Evolutionary conservation across 2,329 filamentous ascomycete genomes (phyloP).

Genomic region (Cercospora sp.): DNA sequence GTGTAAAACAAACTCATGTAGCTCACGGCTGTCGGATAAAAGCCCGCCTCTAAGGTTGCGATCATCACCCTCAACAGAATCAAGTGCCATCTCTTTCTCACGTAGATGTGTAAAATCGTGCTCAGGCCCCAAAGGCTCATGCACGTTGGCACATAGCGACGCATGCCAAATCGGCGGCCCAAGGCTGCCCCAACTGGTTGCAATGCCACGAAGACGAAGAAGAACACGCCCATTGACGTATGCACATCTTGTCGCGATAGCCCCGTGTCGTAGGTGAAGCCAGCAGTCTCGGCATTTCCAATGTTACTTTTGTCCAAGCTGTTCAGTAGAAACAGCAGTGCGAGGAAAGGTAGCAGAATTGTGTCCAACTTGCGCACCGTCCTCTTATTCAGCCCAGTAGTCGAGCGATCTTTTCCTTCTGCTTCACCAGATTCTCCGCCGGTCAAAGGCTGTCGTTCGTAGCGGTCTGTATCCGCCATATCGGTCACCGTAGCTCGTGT

Average conservation of each 20-base stretch:
- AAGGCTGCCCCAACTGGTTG: slow-evolving; percentile 60
- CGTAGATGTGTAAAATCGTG: slow-evolving; percentile 51
- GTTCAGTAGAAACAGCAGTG: slow-evolving; percentile 55
- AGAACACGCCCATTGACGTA: slow-evolving; percentile 58
- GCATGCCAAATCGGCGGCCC: slow-evolving; percentile 57
- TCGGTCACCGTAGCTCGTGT: background rate
- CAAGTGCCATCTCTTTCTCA: slow-evolving; percentile 50
- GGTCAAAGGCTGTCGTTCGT: slow-evolving; percentile 11
- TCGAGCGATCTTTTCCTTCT: background rate
- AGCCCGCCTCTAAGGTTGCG: slow-evolving; percentile 55
- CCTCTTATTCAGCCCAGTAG: slow-evolving; percentile 32
- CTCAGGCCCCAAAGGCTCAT: slow-evolving; percentile 57
- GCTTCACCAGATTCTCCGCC: background rate
- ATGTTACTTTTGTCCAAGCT: slow-evolving; percentile 56
- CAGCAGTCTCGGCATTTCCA: slow-evolving; percentile 58
- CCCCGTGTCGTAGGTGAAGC: slow-evolving; percentile 60
- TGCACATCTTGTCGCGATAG: slow-evolving; percentile 56
- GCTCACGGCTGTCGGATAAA: slow-evolving; percentile 60
- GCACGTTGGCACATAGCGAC: slow-evolving; percentile 57
- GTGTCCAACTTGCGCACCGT: slow-evolving; percentile 53
- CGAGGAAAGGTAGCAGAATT: slow-evolving; percentile 54
- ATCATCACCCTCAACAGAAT: slow-evolving; percentile 49
- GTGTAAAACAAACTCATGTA: slow-evolving; percentile 62
- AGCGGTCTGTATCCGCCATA: background rate
- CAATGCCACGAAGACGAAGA: slow-evolving; percentile 59